Conservation (phyloP, 305 asterid species). For the Andrographis paniculata region DNA sequence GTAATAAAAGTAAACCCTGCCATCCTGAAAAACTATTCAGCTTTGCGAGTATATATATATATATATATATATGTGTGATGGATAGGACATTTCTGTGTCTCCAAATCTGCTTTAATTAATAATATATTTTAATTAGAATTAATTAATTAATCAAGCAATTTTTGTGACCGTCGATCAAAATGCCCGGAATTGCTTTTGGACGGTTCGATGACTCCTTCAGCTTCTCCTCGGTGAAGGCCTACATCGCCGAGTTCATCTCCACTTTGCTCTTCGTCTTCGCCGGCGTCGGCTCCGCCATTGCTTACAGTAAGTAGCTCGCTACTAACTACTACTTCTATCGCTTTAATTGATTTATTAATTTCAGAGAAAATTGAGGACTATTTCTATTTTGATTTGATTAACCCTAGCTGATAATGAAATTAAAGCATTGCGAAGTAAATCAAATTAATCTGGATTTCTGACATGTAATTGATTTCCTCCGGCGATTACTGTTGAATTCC, state of each 20-base stretch:
- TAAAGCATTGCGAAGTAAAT: neutral
- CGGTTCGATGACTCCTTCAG: constrained; percentile 64
- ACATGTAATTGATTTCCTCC: neutral
- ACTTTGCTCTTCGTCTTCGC: constrained; percentile 81
- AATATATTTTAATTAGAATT: no score
- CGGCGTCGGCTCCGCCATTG: constrained; percentile 93
- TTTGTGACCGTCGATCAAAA: constrained; percentile 15
- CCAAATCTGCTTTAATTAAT: neutral
- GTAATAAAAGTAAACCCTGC: no score
- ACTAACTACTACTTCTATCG: no score
- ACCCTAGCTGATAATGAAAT: no score
- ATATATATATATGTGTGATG: neutral
- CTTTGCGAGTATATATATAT: no score
- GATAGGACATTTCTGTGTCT: neutral
- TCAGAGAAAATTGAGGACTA: no score
- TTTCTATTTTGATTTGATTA: no score
- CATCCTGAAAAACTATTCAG: no score
- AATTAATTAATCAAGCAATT: no score
- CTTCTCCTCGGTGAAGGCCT: constrained; percentile 54
- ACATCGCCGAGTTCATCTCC: constrained; percentile 88
- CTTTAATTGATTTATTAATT: no score
- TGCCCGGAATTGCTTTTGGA: constrained; percentile 73
- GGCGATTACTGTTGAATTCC: neutral
- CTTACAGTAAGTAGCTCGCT: constrained; percentile 53
- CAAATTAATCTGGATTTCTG: neutral